Evolutionary conservation across 2,329 filamentous ascomycete genomes (phyloP).

Genomic region (Nemania serpens): DNA sequence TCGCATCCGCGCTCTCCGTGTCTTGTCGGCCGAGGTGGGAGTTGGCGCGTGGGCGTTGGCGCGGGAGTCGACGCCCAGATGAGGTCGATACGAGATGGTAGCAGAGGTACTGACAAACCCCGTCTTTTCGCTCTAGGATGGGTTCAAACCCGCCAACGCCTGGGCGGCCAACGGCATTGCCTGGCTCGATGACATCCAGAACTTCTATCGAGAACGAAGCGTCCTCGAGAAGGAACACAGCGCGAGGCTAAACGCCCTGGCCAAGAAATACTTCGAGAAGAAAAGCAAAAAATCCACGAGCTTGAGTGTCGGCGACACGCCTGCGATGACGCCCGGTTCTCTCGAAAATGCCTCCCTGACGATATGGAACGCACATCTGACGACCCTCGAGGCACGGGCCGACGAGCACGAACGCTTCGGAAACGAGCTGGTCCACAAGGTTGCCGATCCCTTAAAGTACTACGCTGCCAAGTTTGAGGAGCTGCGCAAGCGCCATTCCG

Average conservation of each 20-base stretch:
- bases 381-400: conserved; percentile 84
- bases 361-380: conserved; percentile 94
- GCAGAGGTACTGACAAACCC: conserved; percentile 3
- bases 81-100: no score
- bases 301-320: conserved; percentile 91
- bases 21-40: neutral
- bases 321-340: conserved; percentile 90
- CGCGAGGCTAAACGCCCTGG: conserved; percentile 81
- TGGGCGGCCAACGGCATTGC: conserved; percentile 90
- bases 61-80: neutral
- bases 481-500: conserved; percentile 84
- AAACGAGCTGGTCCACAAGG: conserved; percentile 74
- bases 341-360: conserved; percentile 96
- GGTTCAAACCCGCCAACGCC: conserved; percentile 90
- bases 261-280: conserved; percentile 97
- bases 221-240: conserved; percentile 97
- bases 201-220: conserved; percentile 94
- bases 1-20: neutral
- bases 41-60: neutral
- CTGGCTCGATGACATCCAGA: conserved; percentile 96
- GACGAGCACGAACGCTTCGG: conserved; percentile 87
- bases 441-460: conserved; percentile 85
- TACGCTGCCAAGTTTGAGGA: conserved; percentile 82
- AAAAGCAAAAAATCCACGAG: conserved; percentile 88
- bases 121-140: conserved; percentile 66